Base-by-base conservation (phyloP, 257 asterid species). In the Ocimum tenuiflorum region DNA sequence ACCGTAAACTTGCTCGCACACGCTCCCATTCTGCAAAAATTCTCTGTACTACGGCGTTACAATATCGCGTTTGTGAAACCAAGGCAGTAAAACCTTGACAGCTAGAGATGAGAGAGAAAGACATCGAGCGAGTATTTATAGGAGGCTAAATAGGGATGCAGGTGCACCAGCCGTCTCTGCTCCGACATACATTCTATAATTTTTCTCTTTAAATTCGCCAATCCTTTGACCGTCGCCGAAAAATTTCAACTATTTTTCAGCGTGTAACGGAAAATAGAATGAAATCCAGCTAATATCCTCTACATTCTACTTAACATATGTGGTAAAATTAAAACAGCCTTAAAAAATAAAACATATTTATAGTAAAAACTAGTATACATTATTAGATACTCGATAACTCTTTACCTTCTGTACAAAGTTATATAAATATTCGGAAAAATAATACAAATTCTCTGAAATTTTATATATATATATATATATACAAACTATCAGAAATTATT, bases 1-100 rank as follows among this genome's bases (percentile, higher is more conserved):
- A 63, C 75, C 45, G 75, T 64, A 15, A 84, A 74, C 79, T 51
- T 83, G 68, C 82, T 83, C 24, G 89, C 86, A 50, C 94, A 86
- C 50, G 88, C 90, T 60, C 94, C 94, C 94, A 86, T 70, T 56
- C n/a, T 10, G 55, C 42, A 10, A 43, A 65, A 67, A 45, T 36
- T 41, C n/a, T 18, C 70, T 15, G 12, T 10, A 24, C 7, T 29
- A 7, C 6, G 36, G 36, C 11, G 33, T 54, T 17, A 18, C 31
- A 35, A 38, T 38, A 27, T 39, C 3, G 14, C 3, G 41, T 50
- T 24, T 7, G 20, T 38, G 69, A 20, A 54, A 39, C 20, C 41
- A 43, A 42, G 7, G 67, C 23, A 63, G n/a, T 17, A 33, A 38
- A 71, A 18, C 22, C 20, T 23, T 13, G 41, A 38, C 48, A 55